Evolutionary conservation across 768 basidiomycete genomes (phyloP).

Genomic region (Mycena filopes): DNA sequence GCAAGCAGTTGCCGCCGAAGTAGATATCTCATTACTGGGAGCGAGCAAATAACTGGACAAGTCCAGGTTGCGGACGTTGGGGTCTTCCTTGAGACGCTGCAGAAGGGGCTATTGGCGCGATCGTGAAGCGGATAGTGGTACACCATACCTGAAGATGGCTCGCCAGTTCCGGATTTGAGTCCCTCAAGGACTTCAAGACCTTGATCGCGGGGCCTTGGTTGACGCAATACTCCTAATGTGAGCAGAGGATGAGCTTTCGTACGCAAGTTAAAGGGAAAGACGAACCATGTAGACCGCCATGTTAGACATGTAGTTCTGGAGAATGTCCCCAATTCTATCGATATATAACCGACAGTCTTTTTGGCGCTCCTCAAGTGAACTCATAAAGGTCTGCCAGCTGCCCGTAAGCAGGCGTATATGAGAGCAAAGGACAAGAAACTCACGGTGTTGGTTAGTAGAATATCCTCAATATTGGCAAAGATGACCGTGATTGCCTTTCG

Average conservation of each 20-base stretch:
- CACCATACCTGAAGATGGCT: constrained; percentile 70
- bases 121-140: background rate
- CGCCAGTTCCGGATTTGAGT: constrained; percentile 72
- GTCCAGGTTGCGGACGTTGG: constrained; percentile 83
- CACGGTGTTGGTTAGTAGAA: constrained; percentile 89
- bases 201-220: constrained; percentile 86
- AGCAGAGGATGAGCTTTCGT: background rate
- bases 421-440: constrained; percentile 32
- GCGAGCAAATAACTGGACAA: constrained; percentile 90
- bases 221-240: constrained; percentile 86
- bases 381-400: constrained; percentile 76
- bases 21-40: constrained; percentile 71
- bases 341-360: constrained; percentile 92
- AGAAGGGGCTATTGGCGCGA: background rate
- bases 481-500: constrained; percentile 82
- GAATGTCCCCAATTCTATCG: constrained; percentile 87
- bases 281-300: constrained; percentile 85
- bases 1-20: background rate
- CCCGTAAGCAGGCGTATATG: background rate
- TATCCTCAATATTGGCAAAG: constrained; percentile 95
- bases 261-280: background rate
- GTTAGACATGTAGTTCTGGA: constrained; percentile 77
- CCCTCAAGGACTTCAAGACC: constrained; percentile 77
- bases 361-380: constrained; percentile 91
- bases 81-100: constrained; percentile 81